phyloP scores from a whole-genome alignment of 2,329 filamentous ascomycete species.

The Rugonectria rugulosa region DNA sequence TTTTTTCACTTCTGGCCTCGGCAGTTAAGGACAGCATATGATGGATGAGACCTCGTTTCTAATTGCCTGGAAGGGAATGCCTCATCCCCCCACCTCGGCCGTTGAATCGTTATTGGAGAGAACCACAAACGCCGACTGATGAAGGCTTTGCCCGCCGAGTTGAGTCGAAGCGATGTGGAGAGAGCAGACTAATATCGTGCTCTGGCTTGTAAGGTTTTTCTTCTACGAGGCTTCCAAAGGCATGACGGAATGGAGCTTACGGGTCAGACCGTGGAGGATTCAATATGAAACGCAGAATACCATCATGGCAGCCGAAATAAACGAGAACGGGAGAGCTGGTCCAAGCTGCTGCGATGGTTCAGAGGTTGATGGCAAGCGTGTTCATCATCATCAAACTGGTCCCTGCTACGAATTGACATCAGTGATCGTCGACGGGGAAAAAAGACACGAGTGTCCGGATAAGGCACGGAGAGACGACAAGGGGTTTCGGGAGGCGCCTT shows the following conservation, averaged over 20 bases:
- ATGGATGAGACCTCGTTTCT: conserved; percentile 5
- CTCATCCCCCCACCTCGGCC: conserved; percentile 16
- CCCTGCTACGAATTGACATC: conserved; percentile 32
- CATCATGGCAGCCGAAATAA: conserved; percentile 3
- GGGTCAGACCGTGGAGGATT: conserved; percentile 27
- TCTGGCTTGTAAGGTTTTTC: conserved; percentile 22
- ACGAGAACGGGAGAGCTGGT: conserved; percentile 12
- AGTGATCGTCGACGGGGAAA: conserved; percentile 34
- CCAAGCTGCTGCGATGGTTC: conserved; percentile 21
- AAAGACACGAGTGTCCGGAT: conserved; percentile 34
- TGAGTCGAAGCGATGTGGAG: conserved; percentile 38
- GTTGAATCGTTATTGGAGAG: conserved; percentile 26
- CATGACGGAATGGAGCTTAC: conserved; percentile 29
- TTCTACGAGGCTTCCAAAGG: conserved; percentile 34
- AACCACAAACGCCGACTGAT: not conserved
- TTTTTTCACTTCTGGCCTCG: not conserved
- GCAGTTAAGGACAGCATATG: not conserved
- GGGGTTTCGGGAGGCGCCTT: conserved; percentile 22
- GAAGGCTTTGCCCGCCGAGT: conserved; percentile 27
- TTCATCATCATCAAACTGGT: conserved; percentile 26
- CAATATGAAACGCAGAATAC: conserved; percentile 29
- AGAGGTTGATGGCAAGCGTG: conserved; percentile 28
- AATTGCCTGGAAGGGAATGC: conserved; percentile 3
- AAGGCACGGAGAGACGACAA: conserved; percentile 26
- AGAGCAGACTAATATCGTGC: conserved; percentile 13